Conservation (phyloP, 768 basidiomycete species). For the Lactifluus hygrophoroides region DNA sequence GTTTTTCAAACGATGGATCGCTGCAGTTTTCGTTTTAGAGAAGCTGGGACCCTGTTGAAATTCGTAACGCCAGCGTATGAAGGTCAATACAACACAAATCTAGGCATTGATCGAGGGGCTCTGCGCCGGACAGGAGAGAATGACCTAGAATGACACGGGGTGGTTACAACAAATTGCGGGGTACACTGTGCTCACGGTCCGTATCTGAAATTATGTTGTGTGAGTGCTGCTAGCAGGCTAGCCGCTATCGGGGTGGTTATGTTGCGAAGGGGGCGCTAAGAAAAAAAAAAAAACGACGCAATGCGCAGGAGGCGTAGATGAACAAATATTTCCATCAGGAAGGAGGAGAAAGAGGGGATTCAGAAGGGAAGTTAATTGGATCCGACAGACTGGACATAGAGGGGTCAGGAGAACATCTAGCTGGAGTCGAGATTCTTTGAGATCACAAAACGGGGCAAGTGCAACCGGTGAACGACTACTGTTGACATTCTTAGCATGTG, state of each 20-base stretch:
- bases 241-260: conserved; percentile 13
- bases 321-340: conserved; percentile 21
- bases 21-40: conserved; percentile 3
- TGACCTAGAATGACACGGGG: conserved; percentile 10
- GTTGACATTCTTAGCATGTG: conserved; percentile 5
- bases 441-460: conserved; percentile 14
- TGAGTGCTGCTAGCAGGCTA: conserved; percentile 2
- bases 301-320: conserved; percentile 19
- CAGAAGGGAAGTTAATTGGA: conserved; percentile 20
- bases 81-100: conserved; percentile 7
- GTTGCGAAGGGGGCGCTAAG: conserved; percentile 6
- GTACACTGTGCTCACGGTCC: conserved; percentile 1
- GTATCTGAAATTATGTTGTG: background rate
- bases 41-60: conserved; percentile 5
- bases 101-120: conserved; percentile 15
- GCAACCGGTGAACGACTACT: conserved; percentile 2
- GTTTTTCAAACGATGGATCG: conserved; percentile 10
- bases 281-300: conserved; percentile 13
- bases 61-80: conserved; percentile 9
- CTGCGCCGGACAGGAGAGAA: conserved; percentile 6
- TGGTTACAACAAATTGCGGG: conserved; percentile 11
- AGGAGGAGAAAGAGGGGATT: conserved; percentile 18
- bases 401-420: conserved; percentile 16
- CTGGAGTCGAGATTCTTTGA: conserved; percentile 13
- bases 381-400: conserved; percentile 16